Conservation (phyloP, 1,284 basidiomycete genomes). For the Puccinia polysora region DNA sequence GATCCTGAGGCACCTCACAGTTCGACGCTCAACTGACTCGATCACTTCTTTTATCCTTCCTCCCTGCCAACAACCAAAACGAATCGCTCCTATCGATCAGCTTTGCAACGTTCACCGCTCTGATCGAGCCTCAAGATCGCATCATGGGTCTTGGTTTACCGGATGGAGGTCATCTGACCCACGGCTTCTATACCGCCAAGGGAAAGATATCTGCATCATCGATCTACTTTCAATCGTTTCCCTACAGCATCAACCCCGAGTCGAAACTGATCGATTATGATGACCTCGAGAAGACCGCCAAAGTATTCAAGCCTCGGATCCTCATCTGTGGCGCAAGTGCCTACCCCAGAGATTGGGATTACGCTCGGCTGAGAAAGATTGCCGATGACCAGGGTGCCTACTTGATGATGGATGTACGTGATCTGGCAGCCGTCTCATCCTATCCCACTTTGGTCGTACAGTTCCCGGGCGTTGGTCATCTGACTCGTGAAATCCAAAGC, state of each 20-base stretch:
- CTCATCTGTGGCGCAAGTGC: conserved; percentile 98
- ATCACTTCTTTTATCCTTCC: conserved; percentile 12
- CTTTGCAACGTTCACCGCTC: conserved; percentile 94
- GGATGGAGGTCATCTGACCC: conserved; percentile 95
- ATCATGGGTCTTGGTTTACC: conserved; percentile 99
- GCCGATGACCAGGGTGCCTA: conserved; percentile 85
- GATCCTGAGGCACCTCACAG: too few relatives aligned
- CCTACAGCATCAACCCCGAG: conserved; percentile 78
- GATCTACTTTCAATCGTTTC: conserved; percentile 99
- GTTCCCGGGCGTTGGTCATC: neutral
- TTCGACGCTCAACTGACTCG: neutral
- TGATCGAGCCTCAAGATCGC: conserved; percentile 95
- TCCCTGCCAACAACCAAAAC: too few relatives aligned
- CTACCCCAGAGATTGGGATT: conserved; percentile 98
- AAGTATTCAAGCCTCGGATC: conserved; percentile 92
- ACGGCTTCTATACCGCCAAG: conserved; percentile 98
- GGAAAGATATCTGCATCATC: conserved; percentile 99
- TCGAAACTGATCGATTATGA: conserved; percentile 90
- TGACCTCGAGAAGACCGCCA: conserved; percentile 76
- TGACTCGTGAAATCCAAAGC: too few relatives aligned
- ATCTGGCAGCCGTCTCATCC: neutral
- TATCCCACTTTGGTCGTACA: neutral
- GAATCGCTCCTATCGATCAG: too few relatives aligned
- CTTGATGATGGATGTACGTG: conserved; percentile 53
- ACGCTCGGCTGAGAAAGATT: conserved; percentile 71